Evolutionary conservation across 352 stramenopile species (phyloP).

Genomic region (Aphanomyces astaci): DNA sequence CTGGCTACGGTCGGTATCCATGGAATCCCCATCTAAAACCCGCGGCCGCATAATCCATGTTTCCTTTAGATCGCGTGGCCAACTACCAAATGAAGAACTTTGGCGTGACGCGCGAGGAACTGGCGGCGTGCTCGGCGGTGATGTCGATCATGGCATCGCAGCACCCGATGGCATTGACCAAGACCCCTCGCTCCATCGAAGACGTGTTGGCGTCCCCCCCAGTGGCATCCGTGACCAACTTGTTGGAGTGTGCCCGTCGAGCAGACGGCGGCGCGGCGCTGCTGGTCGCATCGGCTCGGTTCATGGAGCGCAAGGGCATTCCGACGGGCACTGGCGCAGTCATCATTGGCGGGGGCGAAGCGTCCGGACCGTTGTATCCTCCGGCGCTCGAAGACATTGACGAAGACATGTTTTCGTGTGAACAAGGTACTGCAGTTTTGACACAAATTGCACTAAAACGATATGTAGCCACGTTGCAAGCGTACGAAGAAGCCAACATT

Average conservation of each 20-base stretch:
- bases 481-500: slow-evolving; percentile 31
- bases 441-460: too few species aligned
- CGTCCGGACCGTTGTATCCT: slow-evolving; percentile 32
- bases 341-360: slow-evolving; percentile 34
- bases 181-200: slow-evolving; percentile 24
- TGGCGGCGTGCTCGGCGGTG: slow-evolving; percentile 28
- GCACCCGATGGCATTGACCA: slow-evolving; percentile 29
- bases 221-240: slow-evolving; percentile 26
- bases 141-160: slow-evolving; percentile 33
- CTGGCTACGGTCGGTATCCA: slow-evolving; percentile 26
- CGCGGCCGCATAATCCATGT: neutral
- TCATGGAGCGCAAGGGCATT: slow-evolving; percentile 29
- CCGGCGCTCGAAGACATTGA: slow-evolving; percentile 26
- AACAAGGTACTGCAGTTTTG: slow-evolving; percentile 30
- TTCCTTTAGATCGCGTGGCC: slow-evolving; percentile 26
- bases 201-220: slow-evolving; percentile 26
- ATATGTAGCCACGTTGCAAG: slow-evolving; percentile 22
- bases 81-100: slow-evolving; percentile 34
- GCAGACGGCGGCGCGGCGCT: slow-evolving; percentile 33
- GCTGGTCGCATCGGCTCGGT: slow-evolving; percentile 29
- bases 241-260: slow-evolving; percentile 33
- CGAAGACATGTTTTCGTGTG: slow-evolving; percentile 32
- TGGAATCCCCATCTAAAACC: neutral
- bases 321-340: slow-evolving; percentile 21
- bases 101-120: slow-evolving; percentile 32